phyloP scores from a whole-genome alignment of 2,329 filamentous ascomycete genomes.

The Akanthomyces uredinophilus region DNA sequence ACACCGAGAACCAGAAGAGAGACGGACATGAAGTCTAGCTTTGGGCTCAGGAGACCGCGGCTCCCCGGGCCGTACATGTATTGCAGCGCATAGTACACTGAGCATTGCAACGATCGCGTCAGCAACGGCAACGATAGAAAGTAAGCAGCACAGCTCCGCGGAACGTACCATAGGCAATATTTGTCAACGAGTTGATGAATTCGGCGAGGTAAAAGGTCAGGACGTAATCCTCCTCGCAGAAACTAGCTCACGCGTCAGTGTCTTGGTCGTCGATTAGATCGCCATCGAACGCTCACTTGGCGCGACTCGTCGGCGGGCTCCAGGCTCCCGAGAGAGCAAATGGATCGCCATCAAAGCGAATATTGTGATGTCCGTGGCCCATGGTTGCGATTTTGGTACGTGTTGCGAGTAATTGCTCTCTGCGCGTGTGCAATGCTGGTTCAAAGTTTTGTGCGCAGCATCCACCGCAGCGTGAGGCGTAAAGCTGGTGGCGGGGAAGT shows the following conservation, averaged over 20 bases:
- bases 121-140: not conserved
- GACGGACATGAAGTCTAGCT: conserved; percentile 36
- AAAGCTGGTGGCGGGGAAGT: conserved; percentile 18
- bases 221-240: conserved; percentile 45
- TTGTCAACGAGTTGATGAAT: conserved; percentile 40
- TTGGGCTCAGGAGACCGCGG: conserved; percentile 27
- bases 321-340: conserved; percentile 30
- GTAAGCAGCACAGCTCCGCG: conserved; percentile 27
- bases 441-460: not conserved
- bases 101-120: not conserved
- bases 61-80: conserved; percentile 31
- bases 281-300: conserved; percentile 27
- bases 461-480: conserved; percentile 17
- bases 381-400: conserved; percentile 16
- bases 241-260: conserved; percentile 24
- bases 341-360: conserved; percentile 31
- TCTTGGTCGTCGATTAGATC: not conserved
- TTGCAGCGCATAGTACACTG: conserved; percentile 38
- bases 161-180: conserved; percentile 42
- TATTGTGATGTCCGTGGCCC: conserved; percentile 30
- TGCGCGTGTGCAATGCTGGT: not conserved
- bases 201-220: conserved; percentile 38
- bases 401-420: not conserved
- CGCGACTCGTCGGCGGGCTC: conserved; percentile 35
- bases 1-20: conserved; percentile 38